Base-by-base conservation (phyloP, 2,329 filamentous ascomycete species). In the Cercospora sojina region DNA sequence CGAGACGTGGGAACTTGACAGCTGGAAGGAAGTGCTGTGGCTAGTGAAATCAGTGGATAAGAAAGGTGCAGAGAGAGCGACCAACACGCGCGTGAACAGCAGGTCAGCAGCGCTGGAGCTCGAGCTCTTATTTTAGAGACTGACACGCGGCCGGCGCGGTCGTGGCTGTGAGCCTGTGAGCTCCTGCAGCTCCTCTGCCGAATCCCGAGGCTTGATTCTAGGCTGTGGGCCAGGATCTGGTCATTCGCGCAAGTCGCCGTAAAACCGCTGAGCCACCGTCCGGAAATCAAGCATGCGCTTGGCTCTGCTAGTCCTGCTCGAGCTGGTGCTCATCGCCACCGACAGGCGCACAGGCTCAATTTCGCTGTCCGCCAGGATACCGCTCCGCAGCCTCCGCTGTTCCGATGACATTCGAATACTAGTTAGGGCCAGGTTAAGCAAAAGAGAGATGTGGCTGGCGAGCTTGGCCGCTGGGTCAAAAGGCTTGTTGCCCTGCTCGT, bases 1-100 rank as follows among this genome's bases (percentile, higher is more conserved):
- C 43, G 43, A 49, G 43, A 23, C 43, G 43, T 23, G 18, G 9
- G 13, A 38, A 49, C 9, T 49, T 49, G n/a, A 49, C 43, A 49
- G 43, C 43, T 55, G 51, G 51, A 16, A 55, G 25, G 38, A 60
- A 60, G 23, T 18, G 38, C 32, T 60, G 58, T 49, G 58, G 58
- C 38, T 60, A 25, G 25, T 23, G 58, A 43, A 49, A 29, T 23
- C 18, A 12, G 58, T n/a, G 41, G 41, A 29, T 47, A 23, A 25
- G 32, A 38, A 59, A 41, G 20, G 49, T 55, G 49, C 16, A 20
- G 27, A 16, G 49, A 55, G 55, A 23, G 55, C 27, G 10, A 43
- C 20, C 18, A 41, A 27, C n/a, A n/a, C 23, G 57, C 57, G 31
- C 32, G 56, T 20, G 23, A 43, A 25, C 29, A 59, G 32, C 57